A percentile compares a stretch with the other conserved stretches of the same genome.
These are phyloP conservation scores for Colletotrichum sidae DNA, from an alignment of 2,329 filamentous ascomycete genomes.

Conservation along the genomic window DNA sequence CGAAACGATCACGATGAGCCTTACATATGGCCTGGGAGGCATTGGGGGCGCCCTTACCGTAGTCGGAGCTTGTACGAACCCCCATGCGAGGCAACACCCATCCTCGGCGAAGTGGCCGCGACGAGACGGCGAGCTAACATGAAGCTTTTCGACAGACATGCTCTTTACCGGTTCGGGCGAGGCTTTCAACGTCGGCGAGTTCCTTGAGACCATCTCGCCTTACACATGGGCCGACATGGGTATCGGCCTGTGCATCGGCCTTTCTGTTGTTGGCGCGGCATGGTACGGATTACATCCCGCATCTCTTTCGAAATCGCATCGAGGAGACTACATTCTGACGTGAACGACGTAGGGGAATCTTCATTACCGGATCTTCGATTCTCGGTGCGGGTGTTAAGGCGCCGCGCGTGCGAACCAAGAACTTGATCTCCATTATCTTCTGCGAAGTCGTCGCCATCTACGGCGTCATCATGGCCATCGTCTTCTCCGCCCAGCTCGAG, in stretches of 20 bases:
- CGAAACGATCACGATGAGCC: constrained; percentile 70
- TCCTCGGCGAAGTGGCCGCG: constrained; percentile 12
- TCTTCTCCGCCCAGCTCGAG: constrained; percentile 91
- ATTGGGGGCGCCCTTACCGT: constrained; percentile 76
- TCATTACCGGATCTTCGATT: constrained; percentile 98
- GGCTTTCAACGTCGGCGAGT: constrained; percentile 95
- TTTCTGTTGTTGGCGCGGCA: constrained; percentile 96
- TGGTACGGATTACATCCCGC: constrained; percentile 71
- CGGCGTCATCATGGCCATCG: constrained; percentile 99
- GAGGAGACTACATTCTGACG: neutral
- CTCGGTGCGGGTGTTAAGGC: constrained; percentile 96
- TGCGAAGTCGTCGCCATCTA: constrained; percentile 99
- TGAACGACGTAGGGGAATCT: constrained; percentile 82
- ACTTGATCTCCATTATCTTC: constrained; percentile 99
- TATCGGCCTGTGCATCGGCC: constrained; percentile 92
- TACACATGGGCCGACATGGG: constrained; percentile 93
- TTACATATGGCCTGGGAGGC: constrained; percentile 77
- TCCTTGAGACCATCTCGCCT: constrained; percentile 93
- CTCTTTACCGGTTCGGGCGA: constrained; percentile 97
- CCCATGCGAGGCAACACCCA: constrained; percentile 14
- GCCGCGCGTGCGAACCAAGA: constrained; percentile 98
- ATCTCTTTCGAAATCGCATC: constrained; percentile 4
- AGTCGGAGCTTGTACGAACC: constrained; percentile 81
- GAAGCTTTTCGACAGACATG: constrained; percentile 76
- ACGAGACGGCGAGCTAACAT: constrained; percentile 28